These are phyloP conservation scores for Suillus fuscotomentosus DNA, from an alignment of 768 basidiomycete species.

Conservation along the genomic window DNA sequence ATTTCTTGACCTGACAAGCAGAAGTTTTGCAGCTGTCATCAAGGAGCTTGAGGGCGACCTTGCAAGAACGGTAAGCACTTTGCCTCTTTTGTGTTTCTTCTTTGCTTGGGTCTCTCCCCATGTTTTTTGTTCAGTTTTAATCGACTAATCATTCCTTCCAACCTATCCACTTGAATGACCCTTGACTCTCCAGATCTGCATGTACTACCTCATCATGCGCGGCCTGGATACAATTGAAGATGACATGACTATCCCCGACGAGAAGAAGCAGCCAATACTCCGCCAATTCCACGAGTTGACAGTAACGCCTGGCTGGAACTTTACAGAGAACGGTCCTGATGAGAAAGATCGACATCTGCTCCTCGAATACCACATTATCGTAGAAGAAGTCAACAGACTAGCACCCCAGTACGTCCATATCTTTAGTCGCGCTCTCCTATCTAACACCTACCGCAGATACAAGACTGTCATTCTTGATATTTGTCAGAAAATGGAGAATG, in stretches of 20 bases:
- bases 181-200: slow-evolving; percentile 63
- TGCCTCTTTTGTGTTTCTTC: slow-evolving; percentile 18
- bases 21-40: slow-evolving; percentile 91
- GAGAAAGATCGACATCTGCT: slow-evolving; percentile 89
- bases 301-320: slow-evolving; percentile 83
- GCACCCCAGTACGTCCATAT: slow-evolving; percentile 47
- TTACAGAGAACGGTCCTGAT: slow-evolving; percentile 73
- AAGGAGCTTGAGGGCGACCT: slow-evolving; percentile 96
- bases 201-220: slow-evolving; percentile 93
- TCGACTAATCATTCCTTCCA: neutral
- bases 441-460: slow-evolving; percentile 45
- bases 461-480: slow-evolving; percentile 82
- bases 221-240: slow-evolving; percentile 98
- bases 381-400: slow-evolving; percentile 76
- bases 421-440: neutral
- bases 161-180: neutral
- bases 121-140: neutral
- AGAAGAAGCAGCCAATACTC: slow-evolving; percentile 82
- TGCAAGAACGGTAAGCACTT: slow-evolving; percentile 73
- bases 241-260: slow-evolving; percentile 93
- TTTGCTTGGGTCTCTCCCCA: neutral
- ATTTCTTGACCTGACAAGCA: slow-evolving; percentile 83
- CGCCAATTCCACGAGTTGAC: slow-evolving; percentile 80
- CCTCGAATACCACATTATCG: slow-evolving; percentile 76
- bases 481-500: slow-evolving; percentile 80